Percentiles rank a stretch among this genome's conserved stretches.
These are phyloP conservation scores for Cyberlindnera sargentensis DNA, from an alignment of 805 yeast species.

Conservation along the genomic window DNA sequence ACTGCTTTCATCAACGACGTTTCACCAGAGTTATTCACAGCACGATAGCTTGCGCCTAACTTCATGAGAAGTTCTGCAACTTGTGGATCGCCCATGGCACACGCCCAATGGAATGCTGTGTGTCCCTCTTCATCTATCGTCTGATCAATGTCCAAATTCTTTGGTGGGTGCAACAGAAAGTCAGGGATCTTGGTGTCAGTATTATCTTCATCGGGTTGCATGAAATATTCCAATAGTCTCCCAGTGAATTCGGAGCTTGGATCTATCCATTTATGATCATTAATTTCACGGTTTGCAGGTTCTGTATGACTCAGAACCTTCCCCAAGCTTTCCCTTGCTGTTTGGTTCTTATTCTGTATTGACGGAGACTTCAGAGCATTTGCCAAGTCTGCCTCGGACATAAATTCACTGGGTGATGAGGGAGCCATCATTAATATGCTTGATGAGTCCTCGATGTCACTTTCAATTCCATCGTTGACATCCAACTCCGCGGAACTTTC, in stretches of 20 bases:
- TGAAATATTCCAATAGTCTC: constrained; percentile 44
- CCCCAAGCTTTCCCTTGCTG: constrained; percentile 22
- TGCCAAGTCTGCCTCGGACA: constrained; percentile 46
- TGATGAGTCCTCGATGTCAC: constrained; percentile 17
- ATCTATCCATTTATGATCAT: constrained; percentile 21
- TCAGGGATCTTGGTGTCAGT: constrained; percentile 45
- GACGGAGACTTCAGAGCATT: constrained; percentile 31
- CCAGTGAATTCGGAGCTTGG: constrained; percentile 36
- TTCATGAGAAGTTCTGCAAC: constrained; percentile 70
- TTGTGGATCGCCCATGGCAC: constrained; percentile 82
- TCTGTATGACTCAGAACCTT: constrained; percentile 15
- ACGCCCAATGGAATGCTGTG: constrained; percentile 95
- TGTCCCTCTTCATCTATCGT: constrained; percentile 93
- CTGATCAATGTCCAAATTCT: constrained; percentile 61
- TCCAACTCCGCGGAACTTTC: constrained; percentile 15
- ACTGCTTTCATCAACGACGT: constrained; percentile 84
- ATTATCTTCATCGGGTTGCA: constrained; percentile 47
- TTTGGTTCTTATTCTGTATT: constrained; percentile 7
- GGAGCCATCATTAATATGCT: constrained; percentile 17
- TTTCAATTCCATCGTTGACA: constrained; percentile 19
- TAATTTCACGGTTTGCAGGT: constrained; percentile 5
- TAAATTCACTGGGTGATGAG: constrained; percentile 47
- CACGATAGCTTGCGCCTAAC: constrained; percentile 65
- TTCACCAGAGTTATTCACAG: constrained; percentile 65
- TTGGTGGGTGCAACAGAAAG: constrained; percentile 55